phyloP scores from a whole-genome alignment of 2,329 filamentous ascomycete species.

The Claviceps sp. region DNA sequence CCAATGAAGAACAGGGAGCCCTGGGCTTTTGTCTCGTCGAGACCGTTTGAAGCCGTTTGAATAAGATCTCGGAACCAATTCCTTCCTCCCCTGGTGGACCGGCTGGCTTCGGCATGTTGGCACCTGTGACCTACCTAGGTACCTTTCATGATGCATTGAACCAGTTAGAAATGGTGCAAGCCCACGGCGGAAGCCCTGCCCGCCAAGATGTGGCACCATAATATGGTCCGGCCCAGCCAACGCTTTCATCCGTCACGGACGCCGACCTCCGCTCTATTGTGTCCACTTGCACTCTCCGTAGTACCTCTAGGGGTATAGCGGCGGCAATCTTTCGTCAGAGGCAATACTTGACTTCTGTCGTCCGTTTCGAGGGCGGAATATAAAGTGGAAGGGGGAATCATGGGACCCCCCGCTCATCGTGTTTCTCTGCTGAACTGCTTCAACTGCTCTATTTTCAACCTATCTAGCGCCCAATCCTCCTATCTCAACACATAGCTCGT shows the following conservation, averaged over 20 bases:
- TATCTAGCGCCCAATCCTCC: not conserved
- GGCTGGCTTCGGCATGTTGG: slow-evolving; percentile 6
- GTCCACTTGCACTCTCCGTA: slow-evolving; percentile 44
- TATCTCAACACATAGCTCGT: not conserved
- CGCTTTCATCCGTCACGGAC: slow-evolving; percentile 1
- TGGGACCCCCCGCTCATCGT: slow-evolving; percentile 1
- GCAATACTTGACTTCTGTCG: slow-evolving; percentile 1
- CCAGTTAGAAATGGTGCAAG: too few species aligned
- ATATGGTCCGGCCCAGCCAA: slow-evolving; percentile 7
- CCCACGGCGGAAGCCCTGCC: slow-evolving; percentile 1
- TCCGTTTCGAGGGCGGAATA: slow-evolving; percentile 3
- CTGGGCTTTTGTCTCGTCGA: not conserved
- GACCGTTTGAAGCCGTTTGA: not conserved
- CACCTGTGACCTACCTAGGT: too few species aligned
- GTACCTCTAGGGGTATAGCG: slow-evolving; percentile 45
- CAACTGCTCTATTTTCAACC: not conserved
- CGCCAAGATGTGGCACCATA: slow-evolving; percentile 8
- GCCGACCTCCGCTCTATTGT: slow-evolving; percentile 15
- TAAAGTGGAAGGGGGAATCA: slow-evolving; percentile 4
- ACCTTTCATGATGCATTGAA: too few species aligned
- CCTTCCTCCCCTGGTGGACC: not conserved
- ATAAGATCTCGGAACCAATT: not conserved
- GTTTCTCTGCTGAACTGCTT: not conserved
- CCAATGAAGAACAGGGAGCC: not conserved
- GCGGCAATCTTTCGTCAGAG: slow-evolving; percentile 8